Percentiles rank a stretch among this genome's conserved stretches.
phyloP scores from a whole-genome alignment of 2,329 filamentous ascomycete genomes.

The Bipolaris zeicola region DNA sequence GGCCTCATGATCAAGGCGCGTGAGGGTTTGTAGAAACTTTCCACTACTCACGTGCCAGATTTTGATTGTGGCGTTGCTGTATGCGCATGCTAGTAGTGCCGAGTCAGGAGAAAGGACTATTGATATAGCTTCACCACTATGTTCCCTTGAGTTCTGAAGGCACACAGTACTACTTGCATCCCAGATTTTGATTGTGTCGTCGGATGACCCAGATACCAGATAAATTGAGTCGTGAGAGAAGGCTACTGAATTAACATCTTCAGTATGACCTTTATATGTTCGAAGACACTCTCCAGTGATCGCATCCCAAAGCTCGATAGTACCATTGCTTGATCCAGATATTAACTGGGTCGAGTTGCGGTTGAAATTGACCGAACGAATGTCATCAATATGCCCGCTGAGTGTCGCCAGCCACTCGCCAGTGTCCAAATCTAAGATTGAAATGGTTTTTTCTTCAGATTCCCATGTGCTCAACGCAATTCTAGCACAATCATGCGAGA shows the following conservation, averaged over 20 bases:
- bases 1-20: too few relatives aligned
- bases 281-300: slow-evolving; percentile 1
- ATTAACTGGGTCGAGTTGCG: too few relatives aligned
- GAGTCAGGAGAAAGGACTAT: slow-evolving; percentile 18
- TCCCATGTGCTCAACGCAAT: too few relatives aligned
- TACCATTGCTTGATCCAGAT: too few relatives aligned
- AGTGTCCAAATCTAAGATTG: too few relatives aligned
- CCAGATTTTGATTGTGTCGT: background rate
- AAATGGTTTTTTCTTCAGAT: too few relatives aligned
- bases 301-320: too few relatives aligned
- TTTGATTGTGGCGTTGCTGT: slow-evolving; percentile 11
- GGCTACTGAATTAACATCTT: background rate
- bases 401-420: too few relatives aligned
- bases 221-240: background rate
- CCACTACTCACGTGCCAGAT: slow-evolving; percentile 5
- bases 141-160: too few relatives aligned
- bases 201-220: background rate
- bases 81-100: slow-evolving; percentile 8
- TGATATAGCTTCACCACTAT: slow-evolving; percentile 7
- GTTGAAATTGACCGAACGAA: too few relatives aligned
- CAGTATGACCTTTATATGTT: slow-evolving; percentile 19
- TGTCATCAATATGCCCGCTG: too few relatives aligned
- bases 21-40: background rate
- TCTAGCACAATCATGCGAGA: too few relatives aligned
- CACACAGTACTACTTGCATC: background rate